Conservation (phyloP, 139 green algal species). For the Chlorella sp. region DNA sequence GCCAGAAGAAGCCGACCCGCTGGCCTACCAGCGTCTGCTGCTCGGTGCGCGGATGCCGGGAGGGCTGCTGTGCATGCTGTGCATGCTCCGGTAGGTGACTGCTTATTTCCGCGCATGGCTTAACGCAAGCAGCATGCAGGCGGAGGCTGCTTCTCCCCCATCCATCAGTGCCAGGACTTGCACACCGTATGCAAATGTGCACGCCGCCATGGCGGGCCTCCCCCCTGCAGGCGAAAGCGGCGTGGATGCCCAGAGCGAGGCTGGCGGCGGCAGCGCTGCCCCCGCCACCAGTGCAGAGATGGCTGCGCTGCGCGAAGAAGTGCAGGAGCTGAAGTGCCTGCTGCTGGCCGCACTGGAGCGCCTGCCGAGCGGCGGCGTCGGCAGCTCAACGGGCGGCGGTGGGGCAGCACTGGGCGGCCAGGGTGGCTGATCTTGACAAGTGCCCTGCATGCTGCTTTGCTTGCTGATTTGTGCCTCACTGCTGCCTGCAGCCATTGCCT, state of each 20-base stretch:
- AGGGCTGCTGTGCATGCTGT: too few relatives aligned
- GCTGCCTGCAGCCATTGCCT: too few relatives aligned
- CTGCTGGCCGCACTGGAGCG: neutral
- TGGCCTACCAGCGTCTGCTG: neutral
- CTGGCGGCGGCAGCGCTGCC: neutral
- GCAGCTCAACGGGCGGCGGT: neutral
- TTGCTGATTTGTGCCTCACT: too few relatives aligned
- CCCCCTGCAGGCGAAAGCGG: neutral
- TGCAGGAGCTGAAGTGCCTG: neutral
- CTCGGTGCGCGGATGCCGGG: too few relatives aligned
- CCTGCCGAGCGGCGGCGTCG: neutral
- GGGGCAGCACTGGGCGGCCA: too few relatives aligned
- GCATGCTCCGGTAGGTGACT: neutral
- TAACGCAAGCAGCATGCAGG: neutral
- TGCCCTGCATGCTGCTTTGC: too few relatives aligned
- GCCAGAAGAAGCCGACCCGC: neutral
- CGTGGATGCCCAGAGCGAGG: neutral
- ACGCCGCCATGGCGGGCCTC: neutral
- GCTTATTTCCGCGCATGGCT: neutral
- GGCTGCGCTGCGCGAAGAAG: neutral
- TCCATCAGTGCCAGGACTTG: neutral
- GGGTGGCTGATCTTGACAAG: too few relatives aligned
- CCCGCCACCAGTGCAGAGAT: neutral
- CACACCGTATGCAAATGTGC: neutral
- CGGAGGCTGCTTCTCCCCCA: neutral